A percentile compares a stretch with the other conserved stretches of the same genome.
Evolutionary conservation across 768 basidiomycete species (phyloP).

Genomic region (Scleroderma citrinum): DNA sequence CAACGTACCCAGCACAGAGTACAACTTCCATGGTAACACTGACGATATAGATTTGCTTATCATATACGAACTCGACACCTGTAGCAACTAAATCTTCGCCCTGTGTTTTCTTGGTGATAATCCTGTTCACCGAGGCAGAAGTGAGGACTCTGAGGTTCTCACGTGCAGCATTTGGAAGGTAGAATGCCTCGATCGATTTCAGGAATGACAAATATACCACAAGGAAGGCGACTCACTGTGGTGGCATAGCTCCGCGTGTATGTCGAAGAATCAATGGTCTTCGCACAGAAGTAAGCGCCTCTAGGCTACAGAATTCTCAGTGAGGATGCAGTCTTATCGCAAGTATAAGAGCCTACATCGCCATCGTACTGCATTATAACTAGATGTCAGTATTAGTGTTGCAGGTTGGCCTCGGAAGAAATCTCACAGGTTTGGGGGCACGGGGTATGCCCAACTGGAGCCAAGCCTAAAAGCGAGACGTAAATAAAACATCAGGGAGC

Average conservation of each 20-base stretch:
- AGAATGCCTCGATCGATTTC: constrained; percentile 13
- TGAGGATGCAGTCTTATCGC: background rate
- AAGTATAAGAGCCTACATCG: background rate
- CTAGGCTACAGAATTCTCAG: constrained; percentile 15
- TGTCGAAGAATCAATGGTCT: constrained; percentile 21
- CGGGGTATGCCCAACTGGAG: background rate
- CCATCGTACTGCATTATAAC: background rate
- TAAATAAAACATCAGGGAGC: no score
- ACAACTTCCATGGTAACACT: constrained; percentile 47
- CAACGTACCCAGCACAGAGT: constrained; percentile 36
- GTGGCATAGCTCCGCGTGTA: constrained; percentile 25
- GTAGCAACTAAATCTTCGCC: constrained; percentile 31
- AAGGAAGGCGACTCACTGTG: constrained; percentile 20
- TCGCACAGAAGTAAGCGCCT: constrained; percentile 16
- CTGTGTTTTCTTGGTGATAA: constrained; percentile 11
- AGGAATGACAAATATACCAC: background rate
- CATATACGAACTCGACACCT: constrained; percentile 41
- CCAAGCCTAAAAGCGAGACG: constrained; percentile 2
- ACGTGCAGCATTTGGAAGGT: constrained; percentile 17
- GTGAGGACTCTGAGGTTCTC: constrained; percentile 26
- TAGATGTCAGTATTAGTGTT: background rate
- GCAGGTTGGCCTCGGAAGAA: constrained; percentile 22
- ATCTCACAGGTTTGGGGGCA: constrained; percentile 1
- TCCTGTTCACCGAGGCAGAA: constrained; percentile 23
- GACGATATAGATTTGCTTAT: constrained; percentile 26